phyloP scores from a whole-genome alignment of 2,329 filamentous ascomycete genomes.

The Westerdykella ornata region DNA sequence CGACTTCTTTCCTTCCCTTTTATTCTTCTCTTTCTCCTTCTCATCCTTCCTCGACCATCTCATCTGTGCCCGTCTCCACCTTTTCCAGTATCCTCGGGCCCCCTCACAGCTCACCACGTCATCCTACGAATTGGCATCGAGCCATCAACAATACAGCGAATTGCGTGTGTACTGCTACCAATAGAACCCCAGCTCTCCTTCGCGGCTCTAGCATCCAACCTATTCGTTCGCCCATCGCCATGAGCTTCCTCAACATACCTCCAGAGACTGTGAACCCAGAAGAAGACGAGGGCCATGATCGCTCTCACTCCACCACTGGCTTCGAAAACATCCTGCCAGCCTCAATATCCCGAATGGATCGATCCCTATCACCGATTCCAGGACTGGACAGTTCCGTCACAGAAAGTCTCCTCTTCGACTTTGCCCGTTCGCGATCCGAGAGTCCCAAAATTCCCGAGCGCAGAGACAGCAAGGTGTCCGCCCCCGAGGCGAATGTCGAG shows the following conservation, averaged over 20 bases:
- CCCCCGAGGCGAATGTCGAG: slow-evolving; percentile 15
- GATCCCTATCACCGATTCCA: slow-evolving; percentile 17
- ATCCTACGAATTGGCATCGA: slow-evolving; percentile 9
- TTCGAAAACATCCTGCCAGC: slow-evolving; percentile 27
- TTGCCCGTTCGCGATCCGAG: slow-evolving; percentile 1
- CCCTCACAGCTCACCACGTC: slow-evolving; percentile 15
- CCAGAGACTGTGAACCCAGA: slow-evolving; percentile 6
- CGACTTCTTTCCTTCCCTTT: slow-evolving; percentile 2
- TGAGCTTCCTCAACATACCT: slow-evolving; percentile 15
- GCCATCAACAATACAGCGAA: slow-evolving; percentile 8
- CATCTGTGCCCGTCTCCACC: slow-evolving; percentile 2
- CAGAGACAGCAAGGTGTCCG: slow-evolving; percentile 6
- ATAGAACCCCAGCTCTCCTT: slow-evolving; percentile 6
- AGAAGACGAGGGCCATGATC: slow-evolving; percentile 10
- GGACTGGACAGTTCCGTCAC: slow-evolving; percentile 29
- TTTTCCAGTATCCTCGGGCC: slow-evolving; percentile 9
- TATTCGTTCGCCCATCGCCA: slow-evolving; percentile 11
- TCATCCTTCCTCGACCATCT: slow-evolving; percentile 5
- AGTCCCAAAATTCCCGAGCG: slow-evolving; percentile 8
- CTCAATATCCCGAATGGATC: slow-evolving; percentile 19
- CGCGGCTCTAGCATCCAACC: slow-evolving; percentile 2
- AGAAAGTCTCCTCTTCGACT: slow-evolving; percentile 32
- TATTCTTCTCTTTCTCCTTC: slow-evolving; percentile 3
- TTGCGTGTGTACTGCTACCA: slow-evolving; percentile 13
- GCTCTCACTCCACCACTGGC: slow-evolving; percentile 17